Evolutionary conservation across 2,329 filamentous ascomycete genomes (phyloP).

Genomic region (Reticulascus tulasneorum): DNA sequence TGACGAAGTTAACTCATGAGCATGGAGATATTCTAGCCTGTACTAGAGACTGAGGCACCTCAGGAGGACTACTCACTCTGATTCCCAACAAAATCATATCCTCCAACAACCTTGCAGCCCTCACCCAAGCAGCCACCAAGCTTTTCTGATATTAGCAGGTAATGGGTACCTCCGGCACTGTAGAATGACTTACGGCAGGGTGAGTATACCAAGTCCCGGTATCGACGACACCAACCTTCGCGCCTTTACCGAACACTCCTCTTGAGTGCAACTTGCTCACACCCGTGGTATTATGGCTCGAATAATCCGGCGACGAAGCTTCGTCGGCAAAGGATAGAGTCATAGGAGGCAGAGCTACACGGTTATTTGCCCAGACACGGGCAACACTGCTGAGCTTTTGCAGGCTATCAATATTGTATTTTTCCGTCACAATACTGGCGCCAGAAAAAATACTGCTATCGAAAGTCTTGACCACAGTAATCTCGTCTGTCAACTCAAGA

Average conservation of each 20-base stretch:
- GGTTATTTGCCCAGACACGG: constrained; percentile 28
- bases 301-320: constrained; percentile 24
- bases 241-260: constrained; percentile 32
- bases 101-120: constrained; percentile 39
- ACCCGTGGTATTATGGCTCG: constrained; percentile 31
- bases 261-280: constrained; percentile 32
- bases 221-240: constrained; percentile 34
- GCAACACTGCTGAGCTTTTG: constrained; percentile 26
- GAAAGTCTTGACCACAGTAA: constrained; percentile 8
- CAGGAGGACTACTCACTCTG: constrained; percentile 5
- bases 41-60: constrained; percentile 16
- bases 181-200: constrained; percentile 22
- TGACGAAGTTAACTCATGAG: not conserved
- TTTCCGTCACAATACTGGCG: constrained; percentile 26
- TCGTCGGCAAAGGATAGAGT: constrained; percentile 2
- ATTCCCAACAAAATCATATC: constrained; percentile 41
- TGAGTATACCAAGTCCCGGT: constrained; percentile 36
- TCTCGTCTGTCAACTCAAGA: constrained; percentile 2
- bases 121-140: constrained; percentile 43
- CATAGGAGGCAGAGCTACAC: constrained; percentile 4
- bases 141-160: constrained; percentile 18
- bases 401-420: constrained; percentile 28
- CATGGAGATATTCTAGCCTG: constrained; percentile 10
- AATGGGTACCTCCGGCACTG: not conserved
- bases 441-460: constrained; percentile 28